Conservation (phyloP, 306 rosid species). For the Citrullus colocynthis region DNA sequence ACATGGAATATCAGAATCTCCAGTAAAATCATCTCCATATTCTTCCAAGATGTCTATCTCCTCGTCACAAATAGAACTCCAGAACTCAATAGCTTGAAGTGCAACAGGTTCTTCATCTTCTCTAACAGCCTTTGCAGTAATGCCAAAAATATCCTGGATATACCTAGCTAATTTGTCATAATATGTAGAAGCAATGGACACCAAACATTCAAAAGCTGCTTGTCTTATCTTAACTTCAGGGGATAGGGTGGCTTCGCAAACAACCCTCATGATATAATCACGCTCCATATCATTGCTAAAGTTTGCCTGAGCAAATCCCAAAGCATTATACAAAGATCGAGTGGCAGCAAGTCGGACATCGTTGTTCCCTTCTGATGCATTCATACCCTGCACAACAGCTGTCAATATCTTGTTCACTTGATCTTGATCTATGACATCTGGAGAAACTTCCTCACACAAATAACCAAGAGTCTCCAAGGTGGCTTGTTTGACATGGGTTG, state of each 20-base stretch:
- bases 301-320: conserved; percentile 91
- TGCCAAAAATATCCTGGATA: conserved; percentile 65
- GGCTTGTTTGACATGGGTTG: conserved; percentile 67
- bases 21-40: conserved; percentile 76
- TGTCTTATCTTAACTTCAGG: conserved; percentile 68
- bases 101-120: conserved; percentile 94
- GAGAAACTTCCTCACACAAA: conserved; percentile 90
- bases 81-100: conserved; percentile 83
- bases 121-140: conserved; percentile 82
- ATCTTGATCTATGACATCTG: conserved; percentile 73
- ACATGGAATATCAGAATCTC: conserved; percentile 74
- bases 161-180: conserved; percentile 74
- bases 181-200: conserved; percentile 79
- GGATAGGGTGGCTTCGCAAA: conserved; percentile 84
- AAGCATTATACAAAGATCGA: conserved; percentile 64
- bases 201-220: conserved; percentile 90
- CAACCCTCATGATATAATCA: conserved; percentile 73
- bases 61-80: conserved; percentile 96
- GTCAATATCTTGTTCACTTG: conserved; percentile 90
- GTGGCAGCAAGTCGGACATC: conserved; percentile 90
- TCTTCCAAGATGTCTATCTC: conserved; percentile 84
- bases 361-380: conserved; percentile 59
- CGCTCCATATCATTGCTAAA: conserved; percentile 90
- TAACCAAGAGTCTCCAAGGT: conserved; percentile 93
- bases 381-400: conserved; percentile 94